These are phyloP conservation scores for Pseudoneurospora amorphoporcata DNA, from an alignment of 495 filamentous ascomycete species.

Conservation along the genomic window DNA sequence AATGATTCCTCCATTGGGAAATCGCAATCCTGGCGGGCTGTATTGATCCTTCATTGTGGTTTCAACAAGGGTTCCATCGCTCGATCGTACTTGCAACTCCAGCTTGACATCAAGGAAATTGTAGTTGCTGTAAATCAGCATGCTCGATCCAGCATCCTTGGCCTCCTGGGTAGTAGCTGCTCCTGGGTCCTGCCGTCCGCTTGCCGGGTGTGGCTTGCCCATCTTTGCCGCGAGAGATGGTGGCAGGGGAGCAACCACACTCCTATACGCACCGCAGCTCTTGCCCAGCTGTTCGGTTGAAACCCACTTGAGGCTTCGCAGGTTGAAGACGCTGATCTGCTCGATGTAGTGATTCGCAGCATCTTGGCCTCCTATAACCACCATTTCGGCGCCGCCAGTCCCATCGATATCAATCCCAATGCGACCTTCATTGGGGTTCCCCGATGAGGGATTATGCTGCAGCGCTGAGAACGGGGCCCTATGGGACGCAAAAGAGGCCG, in stretches of 20 bases:
- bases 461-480: constrained; percentile 76
- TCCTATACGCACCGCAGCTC: constrained; percentile 91
- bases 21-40: constrained; percentile 83
- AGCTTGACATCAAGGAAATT: constrained; percentile 96
- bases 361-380: constrained; percentile 93
- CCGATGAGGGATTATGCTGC: constrained; percentile 73
- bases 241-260: constrained; percentile 78
- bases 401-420: constrained; percentile 85
- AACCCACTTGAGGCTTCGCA: constrained; percentile 93
- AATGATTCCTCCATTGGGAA: constrained; percentile 90
- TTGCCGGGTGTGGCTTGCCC: constrained; percentile 39
- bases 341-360: constrained; percentile 98
- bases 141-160: constrained; percentile 59
- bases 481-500: constrained; percentile 72
- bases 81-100: constrained; percentile 76
- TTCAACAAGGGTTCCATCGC: constrained; percentile 78
- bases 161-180: constrained; percentile 35
- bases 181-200: constrained; percentile 18
- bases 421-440: constrained; percentile 71
- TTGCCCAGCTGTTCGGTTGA: constrained; percentile 73
- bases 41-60: constrained; percentile 79
- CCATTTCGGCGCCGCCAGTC: constrained; percentile 88
- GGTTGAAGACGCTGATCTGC: constrained; percentile 94
- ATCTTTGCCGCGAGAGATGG: constrained; percentile 56
- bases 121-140: constrained; percentile 98